Evolutionary conservation across 306 rosid species (phyloP).

Genomic region (Casuarina equisetifolia): DNA sequence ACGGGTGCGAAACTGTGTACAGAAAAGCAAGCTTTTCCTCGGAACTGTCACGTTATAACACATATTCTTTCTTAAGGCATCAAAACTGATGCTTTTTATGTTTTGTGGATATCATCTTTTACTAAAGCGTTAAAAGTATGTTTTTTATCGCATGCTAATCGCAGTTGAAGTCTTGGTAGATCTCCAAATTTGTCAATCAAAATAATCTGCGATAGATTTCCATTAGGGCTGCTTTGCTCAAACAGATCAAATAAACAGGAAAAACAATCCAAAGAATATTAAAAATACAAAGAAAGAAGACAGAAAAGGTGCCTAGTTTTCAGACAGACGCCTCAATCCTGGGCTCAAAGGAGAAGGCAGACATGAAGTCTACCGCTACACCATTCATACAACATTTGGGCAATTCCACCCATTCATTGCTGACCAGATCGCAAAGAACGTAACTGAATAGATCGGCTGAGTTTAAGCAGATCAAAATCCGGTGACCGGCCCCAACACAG

Average conservation of each 20-base stretch:
- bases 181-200: slow-evolving; percentile 11
- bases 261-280: slow-evolving; percentile 10
- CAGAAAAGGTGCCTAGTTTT: slow-evolving; percentile 10
- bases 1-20: too few species aligned
- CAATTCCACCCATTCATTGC: slow-evolving; percentile 71
- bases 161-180: too few species aligned
- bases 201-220: slow-evolving; percentile 32
- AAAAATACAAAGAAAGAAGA: slow-evolving; percentile 19
- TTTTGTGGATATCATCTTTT: too few species aligned
- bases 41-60: too few species aligned
- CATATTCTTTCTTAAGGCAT: too few species aligned
- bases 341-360: slow-evolving; percentile 89
- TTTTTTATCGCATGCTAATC: too few species aligned
- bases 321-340: slow-evolving; percentile 81
- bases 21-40: too few species aligned
- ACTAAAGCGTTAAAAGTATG: too few species aligned
- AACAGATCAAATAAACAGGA: slow-evolving; percentile 24
- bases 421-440: slow-evolving; percentile 56
- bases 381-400: slow-evolving; percentile 70
- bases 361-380: slow-evolving; percentile 73
- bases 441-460: slow-evolving; percentile 58
- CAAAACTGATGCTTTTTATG: too few species aligned
- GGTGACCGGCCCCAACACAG: slow-evolving; percentile 76
- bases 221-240: slow-evolving; percentile 9
- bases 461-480: slow-evolving; percentile 74